These are phyloP conservation scores for Phytophthora pseudosyringae DNA, from an alignment of 352 stramenopile genomes.

Conservation along the genomic window DNA sequence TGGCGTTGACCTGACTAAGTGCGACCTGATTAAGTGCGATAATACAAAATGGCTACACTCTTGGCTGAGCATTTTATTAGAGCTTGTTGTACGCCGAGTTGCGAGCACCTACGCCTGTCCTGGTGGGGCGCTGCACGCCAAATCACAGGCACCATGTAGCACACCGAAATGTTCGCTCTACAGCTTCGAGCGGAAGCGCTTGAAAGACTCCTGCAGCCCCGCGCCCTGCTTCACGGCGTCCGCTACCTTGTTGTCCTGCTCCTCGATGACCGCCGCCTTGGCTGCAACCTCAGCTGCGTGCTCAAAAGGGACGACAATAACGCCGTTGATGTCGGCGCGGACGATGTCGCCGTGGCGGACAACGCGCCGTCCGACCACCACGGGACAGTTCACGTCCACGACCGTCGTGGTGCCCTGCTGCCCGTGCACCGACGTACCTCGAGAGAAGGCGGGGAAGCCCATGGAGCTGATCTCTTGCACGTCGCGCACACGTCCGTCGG, in stretches of 20 bases:
- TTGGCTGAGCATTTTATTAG: not conserved
- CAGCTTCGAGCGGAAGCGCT: conserved; percentile 72
- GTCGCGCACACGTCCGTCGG: conserved; percentile 76
- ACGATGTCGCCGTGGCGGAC: conserved; percentile 82
- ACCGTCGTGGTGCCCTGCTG: conserved; percentile 69
- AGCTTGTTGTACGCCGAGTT: too few relatives aligned
- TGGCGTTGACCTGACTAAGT: conserved; percentile 8
- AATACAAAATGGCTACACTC: conserved; percentile 4
- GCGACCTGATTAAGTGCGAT: conserved; percentile 10
- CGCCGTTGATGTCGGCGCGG: conserved; percentile 79
- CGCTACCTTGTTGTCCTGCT: conserved; percentile 84
- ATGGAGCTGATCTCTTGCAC: conserved; percentile 76
- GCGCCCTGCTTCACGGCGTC: conserved; percentile 76
- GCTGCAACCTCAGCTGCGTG: conserved; percentile 68
- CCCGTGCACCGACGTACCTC: conserved; percentile 79
- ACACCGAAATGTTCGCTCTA: conserved; percentile 3
- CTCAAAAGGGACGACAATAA: conserved; percentile 77
- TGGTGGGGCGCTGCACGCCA: too few relatives aligned
- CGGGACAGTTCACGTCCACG: conserved; percentile 64
- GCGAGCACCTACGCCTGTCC: too few relatives aligned
- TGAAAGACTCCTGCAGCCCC: conserved; percentile 68
- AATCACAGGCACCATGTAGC: too few relatives aligned
- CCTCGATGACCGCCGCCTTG: conserved; percentile 78
- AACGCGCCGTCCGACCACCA: conserved; percentile 76
- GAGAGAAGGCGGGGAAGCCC: conserved; percentile 72